Base-by-base conservation (phyloP, 495 filamentous ascomycete species). In the Aspergillus funiculosus region DNA sequence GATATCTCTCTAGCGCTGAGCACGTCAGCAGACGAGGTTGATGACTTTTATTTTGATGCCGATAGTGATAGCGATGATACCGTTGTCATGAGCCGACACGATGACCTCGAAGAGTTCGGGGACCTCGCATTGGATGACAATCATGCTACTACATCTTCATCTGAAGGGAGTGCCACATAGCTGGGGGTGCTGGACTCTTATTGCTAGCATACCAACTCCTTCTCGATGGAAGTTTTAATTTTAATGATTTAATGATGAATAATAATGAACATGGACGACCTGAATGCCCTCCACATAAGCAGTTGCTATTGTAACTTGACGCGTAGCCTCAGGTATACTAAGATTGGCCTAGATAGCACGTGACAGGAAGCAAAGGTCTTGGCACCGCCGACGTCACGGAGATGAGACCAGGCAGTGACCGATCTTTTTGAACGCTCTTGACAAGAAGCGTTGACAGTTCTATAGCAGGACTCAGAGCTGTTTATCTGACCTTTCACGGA, bases 371-470 rank as follows among this genome's bases (percentile, higher is more conserved):
- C 26, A 29, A 38, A 37, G 46, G 24, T 48, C 46, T 53, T 49
- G 57, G 51, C 48, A 21, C 6, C 13, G 39, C 26, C 53, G 51
- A 60, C 57, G 57, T 60, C 57, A 60, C 51, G 51, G 46, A 41
- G 46, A 30, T 29, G 44, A 15, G 37, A 50, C 43, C 17, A 28
- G 25, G 29, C 20, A 32, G 3, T 13, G 34, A 27, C 34, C 40
- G 27, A 44, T 19, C 24, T 19, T n/a, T n/a, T n/a, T n/a, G n/a
- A n/a, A n/a, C n/a, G n/a, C n/a, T n/a, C n/a, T n/a, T n/a, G n/a
- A n/a, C 18, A 8, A 22, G 13, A 36, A 10, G 11, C 22, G 4
- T 36, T 25, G 17, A 17, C 11, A 21, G n/a, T 24, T 34, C 46
- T 20, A 6, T 22, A 22, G 35, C n/a, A 15, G 35, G 22, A 38